Evolutionary conservation across 495 filamentous ascomycete genomes (phyloP).

Genomic region (Peziza echinospora): DNA sequence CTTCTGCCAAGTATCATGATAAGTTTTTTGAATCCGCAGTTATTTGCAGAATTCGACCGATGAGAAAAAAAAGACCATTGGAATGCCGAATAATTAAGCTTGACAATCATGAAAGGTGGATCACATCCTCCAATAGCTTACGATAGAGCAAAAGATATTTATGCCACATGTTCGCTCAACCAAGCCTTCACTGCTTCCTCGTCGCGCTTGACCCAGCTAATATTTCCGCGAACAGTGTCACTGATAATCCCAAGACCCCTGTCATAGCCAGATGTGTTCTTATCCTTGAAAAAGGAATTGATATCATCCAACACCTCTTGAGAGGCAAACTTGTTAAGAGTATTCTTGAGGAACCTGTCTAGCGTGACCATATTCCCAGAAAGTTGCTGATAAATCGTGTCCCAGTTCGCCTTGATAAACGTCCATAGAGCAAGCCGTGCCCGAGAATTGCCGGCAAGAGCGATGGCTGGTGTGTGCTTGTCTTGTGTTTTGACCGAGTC

Average conservation of each 20-base stretch:
- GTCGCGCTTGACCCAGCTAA: conserved; percentile 56
- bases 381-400: conserved; percentile 39
- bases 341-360: conserved; percentile 63
- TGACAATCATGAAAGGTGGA: too few species aligned
- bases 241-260: conserved; percentile 55
- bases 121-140: too few species aligned
- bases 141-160: too few species aligned
- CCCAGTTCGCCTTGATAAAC: conserved; percentile 65
- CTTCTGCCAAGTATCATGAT: too few species aligned
- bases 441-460: conserved; percentile 47
- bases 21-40: too few species aligned
- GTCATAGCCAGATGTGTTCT: conserved; percentile 61
- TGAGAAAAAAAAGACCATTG: too few species aligned
- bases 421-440: conserved; percentile 56
- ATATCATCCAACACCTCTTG: conserved; percentile 52
- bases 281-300: conserved; percentile 55
- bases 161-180: conserved; percentile 24
- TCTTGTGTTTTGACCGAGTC: conserved; percentile 59
- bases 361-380: conserved; percentile 64
- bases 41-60: too few species aligned
- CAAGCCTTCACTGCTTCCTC: conserved; percentile 43
- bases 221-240: conserved; percentile 59
- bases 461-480: conserved; percentile 54
- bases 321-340: conserved; percentile 55
- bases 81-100: too few species aligned